A percentile compares a stretch with the other conserved stretches of the same genome.
Evolutionary conservation across 495 filamentous ascomycete genomes (phyloP).

Genomic region (Hypoxylon subgilvum): DNA sequence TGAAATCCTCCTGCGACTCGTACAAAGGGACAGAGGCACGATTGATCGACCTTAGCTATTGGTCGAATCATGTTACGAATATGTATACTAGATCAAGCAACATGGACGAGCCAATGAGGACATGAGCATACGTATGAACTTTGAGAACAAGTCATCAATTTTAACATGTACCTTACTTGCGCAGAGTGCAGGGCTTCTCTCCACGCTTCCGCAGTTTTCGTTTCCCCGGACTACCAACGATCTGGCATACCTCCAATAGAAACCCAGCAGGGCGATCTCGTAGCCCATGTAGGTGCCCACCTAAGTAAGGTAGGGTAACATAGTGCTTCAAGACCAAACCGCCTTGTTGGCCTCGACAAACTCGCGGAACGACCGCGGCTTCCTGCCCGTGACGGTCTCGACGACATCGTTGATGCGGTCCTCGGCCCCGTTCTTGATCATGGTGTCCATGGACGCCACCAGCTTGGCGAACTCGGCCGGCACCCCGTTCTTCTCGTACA

Average conservation of each 20-base stretch:
- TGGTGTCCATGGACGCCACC: slow-evolving; percentile 46
- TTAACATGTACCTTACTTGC: too few relatives aligned
- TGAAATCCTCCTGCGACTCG: slow-evolving; percentile 8
- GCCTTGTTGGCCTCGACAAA: slow-evolving; percentile 45
- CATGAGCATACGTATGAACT: slow-evolving; percentile 2
- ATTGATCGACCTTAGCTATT: not conserved
- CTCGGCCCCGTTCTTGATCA: slow-evolving; percentile 46
- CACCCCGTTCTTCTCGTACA: slow-evolving; percentile 37
- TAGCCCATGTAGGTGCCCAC: too few relatives aligned
- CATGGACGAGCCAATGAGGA: slow-evolving; percentile 9
- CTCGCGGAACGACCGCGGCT: slow-evolving; percentile 43
- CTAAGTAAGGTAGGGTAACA: too few relatives aligned
- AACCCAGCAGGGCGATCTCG: too few relatives aligned
- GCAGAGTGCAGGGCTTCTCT: too few relatives aligned
- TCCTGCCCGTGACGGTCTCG: slow-evolving; percentile 42
- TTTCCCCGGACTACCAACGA: too few relatives aligned
- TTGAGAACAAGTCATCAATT: not conserved
- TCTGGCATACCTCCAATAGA: too few relatives aligned
- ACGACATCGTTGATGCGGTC: slow-evolving; percentile 50
- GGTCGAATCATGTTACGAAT: slow-evolving; percentile 7
- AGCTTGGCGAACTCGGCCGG: slow-evolving; percentile 44
- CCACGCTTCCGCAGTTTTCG: too few relatives aligned
- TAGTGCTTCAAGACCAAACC: slow-evolving; percentile 37
- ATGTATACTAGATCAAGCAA: slow-evolving; percentile 31
- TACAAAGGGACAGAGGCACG: not conserved